Evolutionary conservation across 75 land plant species (phyloP), one percentile per base, ranked within the genome.

Genomic region (Picea sitchensis): DNA sequence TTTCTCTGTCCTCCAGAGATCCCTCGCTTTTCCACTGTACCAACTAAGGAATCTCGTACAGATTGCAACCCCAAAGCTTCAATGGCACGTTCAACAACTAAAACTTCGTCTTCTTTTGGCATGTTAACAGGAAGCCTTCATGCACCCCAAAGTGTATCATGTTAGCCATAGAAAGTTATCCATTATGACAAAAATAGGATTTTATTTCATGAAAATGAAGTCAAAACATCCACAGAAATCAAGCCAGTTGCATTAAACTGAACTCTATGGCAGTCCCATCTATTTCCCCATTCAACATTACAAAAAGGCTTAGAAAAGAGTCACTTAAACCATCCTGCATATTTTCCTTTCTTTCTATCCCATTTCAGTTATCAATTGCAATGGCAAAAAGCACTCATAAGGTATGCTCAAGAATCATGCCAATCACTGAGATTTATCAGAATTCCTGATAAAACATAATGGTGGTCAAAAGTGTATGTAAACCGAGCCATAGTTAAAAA

Each of bases 1-100:
- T 97, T 97, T 57, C 98, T 90, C 60, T 97, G 99, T 64, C 99
- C 99, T 79, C 99, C 99, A 59, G 99, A 97, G 14, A 97, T 97
- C 78, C 99, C 99, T 44, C 98, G 84, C 75, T 85, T 88, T 81
- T 97, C 98, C 26, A 97, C 94, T 62, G 99, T 95, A 7, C 99
- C 98, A 47, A 97, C 99, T n/a, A 90, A 75, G 1, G 96, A 95
- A 80, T 91, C 92, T 47, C 98, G 79, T 23, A 97, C 85, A 63
- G 91, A 81, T 44, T 91, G 92, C 32, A 97, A 84, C 41, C 99
- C 99, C 75, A 97, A 88, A 12, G 91, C 86, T 67, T 92, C 90
- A 68, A 97, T 97, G 68, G 92, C 97, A 83, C 98, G 90, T 84
- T 97, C 99, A 61, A 95, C 89, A 21, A 97, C 87, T 56, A 97